phyloP scores from a whole-genome alignment of 768 basidiomycete species.

The Russula sp. region DNA sequence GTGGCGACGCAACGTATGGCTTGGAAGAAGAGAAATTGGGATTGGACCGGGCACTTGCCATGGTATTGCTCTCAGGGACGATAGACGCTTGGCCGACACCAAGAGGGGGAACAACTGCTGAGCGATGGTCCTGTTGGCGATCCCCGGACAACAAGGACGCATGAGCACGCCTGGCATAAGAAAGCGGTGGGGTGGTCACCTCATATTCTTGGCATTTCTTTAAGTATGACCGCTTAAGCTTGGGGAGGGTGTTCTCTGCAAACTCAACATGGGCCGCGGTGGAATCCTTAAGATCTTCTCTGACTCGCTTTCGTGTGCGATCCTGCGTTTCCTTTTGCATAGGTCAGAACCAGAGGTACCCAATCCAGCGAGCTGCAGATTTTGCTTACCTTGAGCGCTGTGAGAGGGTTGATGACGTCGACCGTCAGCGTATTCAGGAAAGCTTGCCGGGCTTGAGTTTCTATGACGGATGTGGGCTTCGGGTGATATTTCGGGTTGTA shows the following conservation, averaged over 20 bases:
- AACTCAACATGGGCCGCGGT: conserved; percentile 72
- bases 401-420: conserved; percentile 69
- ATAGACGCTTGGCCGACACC: conserved; percentile 30
- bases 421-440: conserved; percentile 61
- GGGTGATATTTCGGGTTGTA: background rate
- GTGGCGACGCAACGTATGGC: conserved; percentile 59
- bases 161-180: background rate
- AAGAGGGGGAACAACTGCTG: conserved; percentile 35
- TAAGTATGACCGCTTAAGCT: conserved; percentile 67
- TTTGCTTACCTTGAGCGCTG: conserved; percentile 50
- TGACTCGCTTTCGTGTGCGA: conserved; percentile 84
- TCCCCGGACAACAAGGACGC: background rate
- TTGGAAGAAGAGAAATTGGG: conserved; percentile 39
- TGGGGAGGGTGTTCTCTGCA: conserved; percentile 71
- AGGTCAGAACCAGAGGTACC: background rate
- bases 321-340: conserved; percentile 73
- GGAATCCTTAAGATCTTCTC: conserved; percentile 83
- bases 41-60: conserved; percentile 38
- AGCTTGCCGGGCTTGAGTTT: conserved; percentile 75
- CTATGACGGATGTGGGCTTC: conserved; percentile 33
- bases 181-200: conserved; percentile 33
- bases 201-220: conserved; percentile 87
- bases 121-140: conserved; percentile 56
- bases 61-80: conserved; percentile 27
- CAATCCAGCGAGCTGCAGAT: background rate